Base-by-base conservation (phyloP, 257 asterid genomes). In the Solanum habrochaites region DNA sequence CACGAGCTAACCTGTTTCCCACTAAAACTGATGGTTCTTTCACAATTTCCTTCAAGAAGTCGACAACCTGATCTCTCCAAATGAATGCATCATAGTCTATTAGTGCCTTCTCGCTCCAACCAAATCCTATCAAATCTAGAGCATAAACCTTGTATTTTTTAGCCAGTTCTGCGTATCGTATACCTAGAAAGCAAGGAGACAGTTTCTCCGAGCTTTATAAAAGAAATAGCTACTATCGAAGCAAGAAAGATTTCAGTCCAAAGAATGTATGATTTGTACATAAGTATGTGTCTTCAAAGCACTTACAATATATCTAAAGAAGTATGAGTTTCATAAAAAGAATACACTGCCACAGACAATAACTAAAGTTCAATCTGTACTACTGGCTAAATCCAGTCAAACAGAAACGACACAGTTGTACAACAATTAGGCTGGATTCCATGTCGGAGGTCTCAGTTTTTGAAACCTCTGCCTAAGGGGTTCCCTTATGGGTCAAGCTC, bases 21-120 rank as follows among this genome's bases (percentile, higher is more conserved):
- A 95, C 98, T 91, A 96, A 93, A 90, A 96, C 93, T 43, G 98
- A 93, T 13, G 98, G 98, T 88, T 93, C 96, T 92, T 91, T 92
- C 71, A 96, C 99, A 12, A 96, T 67, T 87, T 95, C 98, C 90
- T 94, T 92, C 91, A 96, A 81, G 83, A 95, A 95, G 91, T 96
- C 98, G 43, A 93, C 95, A 87, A 96, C 96, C 90, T 95, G 98
- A 90, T 96, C 99, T 87, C 95, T 94, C 99, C 99, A 96, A 42
- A 95, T 91, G 74, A 94, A 85, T 32, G 98, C 98, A 91, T 96
- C 99, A 58, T 96, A 96, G 23, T 96, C 98, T 86, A 95, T 89
- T 49, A 96, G 92, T 25, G 99, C 99, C 92, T 96, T 96, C 90
- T 96, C 99, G n/a, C 99, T 96, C 99, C 99, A 96, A 60, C 98